A percentile compares a stretch with the other conserved stretches of the same genome.
These are phyloP conservation scores for Boeremia exigua DNA, from an alignment of 2,329 filamentous ascomycete species.

Conservation along the genomic window DNA sequence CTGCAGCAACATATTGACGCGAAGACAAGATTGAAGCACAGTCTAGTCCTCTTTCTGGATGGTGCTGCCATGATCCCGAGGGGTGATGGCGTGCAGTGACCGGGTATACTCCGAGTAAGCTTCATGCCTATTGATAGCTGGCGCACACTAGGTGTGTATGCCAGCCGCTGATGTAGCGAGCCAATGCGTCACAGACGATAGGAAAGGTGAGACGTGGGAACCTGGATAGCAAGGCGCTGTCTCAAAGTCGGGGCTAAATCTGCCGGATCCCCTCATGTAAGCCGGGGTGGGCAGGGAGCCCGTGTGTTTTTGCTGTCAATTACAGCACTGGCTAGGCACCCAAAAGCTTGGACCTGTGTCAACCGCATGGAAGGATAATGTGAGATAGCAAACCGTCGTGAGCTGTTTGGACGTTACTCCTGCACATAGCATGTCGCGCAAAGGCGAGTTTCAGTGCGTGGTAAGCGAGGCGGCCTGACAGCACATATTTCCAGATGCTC, in stretches of 20 bases:
- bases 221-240: conserved; percentile 40
- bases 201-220: conserved; percentile 49
- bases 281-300: conserved; percentile 42
- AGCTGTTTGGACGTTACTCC: background rate
- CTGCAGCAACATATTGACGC: conserved; percentile 50
- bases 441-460: background rate
- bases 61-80: conserved; percentile 43
- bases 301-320: conserved; percentile 43
- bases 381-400: conserved; percentile 19
- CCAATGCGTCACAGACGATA: conserved; percentile 47
- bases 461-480: background rate
- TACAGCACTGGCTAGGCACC: conserved; percentile 39
- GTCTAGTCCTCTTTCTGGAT: conserved; percentile 43
- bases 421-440: background rate
- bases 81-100: conserved; percentile 44
- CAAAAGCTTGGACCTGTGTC: conserved; percentile 27
- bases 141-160: conserved; percentile 38
- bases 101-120: conserved; percentile 45
- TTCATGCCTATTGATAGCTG: conserved; percentile 49
- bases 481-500: background rate
- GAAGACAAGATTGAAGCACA: conserved; percentile 46
- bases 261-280: conserved; percentile 48
- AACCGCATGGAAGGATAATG: conserved; percentile 30
- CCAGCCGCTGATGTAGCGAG: conserved; percentile 42
- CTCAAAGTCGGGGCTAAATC: conserved; percentile 45